phyloP scores from a whole-genome alignment of 768 basidiomycete species.

The Podaxis sp. region DNA sequence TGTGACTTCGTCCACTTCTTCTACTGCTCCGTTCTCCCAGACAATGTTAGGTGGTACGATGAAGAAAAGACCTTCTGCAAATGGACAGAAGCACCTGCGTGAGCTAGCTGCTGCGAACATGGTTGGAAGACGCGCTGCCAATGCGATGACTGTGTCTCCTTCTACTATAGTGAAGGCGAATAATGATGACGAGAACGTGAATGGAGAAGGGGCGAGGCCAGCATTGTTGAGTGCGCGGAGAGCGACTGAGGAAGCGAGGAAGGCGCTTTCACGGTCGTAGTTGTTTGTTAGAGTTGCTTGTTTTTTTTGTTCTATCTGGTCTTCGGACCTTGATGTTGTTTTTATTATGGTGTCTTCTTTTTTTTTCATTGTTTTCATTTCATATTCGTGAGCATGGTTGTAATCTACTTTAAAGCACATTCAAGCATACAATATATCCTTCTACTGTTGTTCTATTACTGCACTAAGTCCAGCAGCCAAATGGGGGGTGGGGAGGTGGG shows the following conservation, averaged over 20 bases:
- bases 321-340: not conserved
- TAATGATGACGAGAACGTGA: slow-evolving; percentile 15
- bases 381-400: not conserved
- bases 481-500: not conserved
- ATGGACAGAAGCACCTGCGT: slow-evolving; percentile 50
- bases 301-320: not conserved
- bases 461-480: not conserved
- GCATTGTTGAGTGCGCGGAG: slow-evolving; percentile 42
- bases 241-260: slow-evolving; percentile 49
- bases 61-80: slow-evolving; percentile 39
- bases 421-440: not conserved
- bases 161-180: not conserved
- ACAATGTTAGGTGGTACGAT: slow-evolving; percentile 12
- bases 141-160: slow-evolving; percentile 1
- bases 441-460: no score
- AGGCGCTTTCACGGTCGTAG: slow-evolving; percentile 34
- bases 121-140: slow-evolving; percentile 26
- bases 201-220: slow-evolving; percentile 26
- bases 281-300: not conserved
- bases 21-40: not conserved
- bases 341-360: not conserved
- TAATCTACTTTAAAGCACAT: slow-evolving; percentile 3
- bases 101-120: slow-evolving; percentile 59
- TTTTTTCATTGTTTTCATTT: not conserved
- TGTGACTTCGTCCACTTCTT: not conserved